Evolutionary conservation across 768 basidiomycete species (phyloP), one percentile per base, ranked within the genome.

Genomic region (Paxillus ammoniavirescens): DNA sequence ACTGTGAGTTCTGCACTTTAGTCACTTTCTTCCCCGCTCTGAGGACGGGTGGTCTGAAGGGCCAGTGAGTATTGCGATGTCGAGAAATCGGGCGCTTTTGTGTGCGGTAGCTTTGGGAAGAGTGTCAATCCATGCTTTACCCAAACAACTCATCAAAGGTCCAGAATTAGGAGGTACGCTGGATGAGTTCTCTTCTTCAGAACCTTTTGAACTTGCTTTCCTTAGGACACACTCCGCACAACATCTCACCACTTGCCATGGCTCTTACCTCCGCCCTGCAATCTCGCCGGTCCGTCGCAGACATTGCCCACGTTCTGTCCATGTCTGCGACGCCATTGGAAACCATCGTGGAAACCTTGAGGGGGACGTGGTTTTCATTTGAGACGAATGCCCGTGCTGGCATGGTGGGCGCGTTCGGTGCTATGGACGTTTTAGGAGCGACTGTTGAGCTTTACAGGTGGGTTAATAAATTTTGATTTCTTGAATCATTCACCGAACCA

Each of bases 71-170:
- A 77, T 79, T 14, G 68, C 70, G 1, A 50, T 77, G 3, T 91
- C 90, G 5, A 87, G 80, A 31, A 89, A 86, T 59, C 70, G 75
- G 47, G 67, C 73, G 10, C 72, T 89, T 38, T 55, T 89, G 8
- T 86, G 82, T 59, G 76, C 79, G 8, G 57, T 79, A 4, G 77
- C 85, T 2, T 73, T 80, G 35, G 57, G 73, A 28, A 73, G 72
- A 58, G 74, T 71, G 21, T 65, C 75, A 21, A 66, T 83, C 3
- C 75, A 83, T 53, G 42, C 65, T 38, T 65, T 82, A 26, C 84
- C 84, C 9, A 71, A 65, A 54, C 65, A 60, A 38, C 65, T 57
- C 41, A 17, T 40, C 26, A 61, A 49, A 8, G 12, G 33, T 33
- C 41, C 56, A 36, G 26, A 26, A 53, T 44, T 58, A 21, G 60